Percentiles rank a stretch among this genome's conserved stretches.
phyloP scores from a whole-genome alignment of 2,329 filamentous ascomycete genomes.

The Rhytidhysteron rufulum region DNA sequence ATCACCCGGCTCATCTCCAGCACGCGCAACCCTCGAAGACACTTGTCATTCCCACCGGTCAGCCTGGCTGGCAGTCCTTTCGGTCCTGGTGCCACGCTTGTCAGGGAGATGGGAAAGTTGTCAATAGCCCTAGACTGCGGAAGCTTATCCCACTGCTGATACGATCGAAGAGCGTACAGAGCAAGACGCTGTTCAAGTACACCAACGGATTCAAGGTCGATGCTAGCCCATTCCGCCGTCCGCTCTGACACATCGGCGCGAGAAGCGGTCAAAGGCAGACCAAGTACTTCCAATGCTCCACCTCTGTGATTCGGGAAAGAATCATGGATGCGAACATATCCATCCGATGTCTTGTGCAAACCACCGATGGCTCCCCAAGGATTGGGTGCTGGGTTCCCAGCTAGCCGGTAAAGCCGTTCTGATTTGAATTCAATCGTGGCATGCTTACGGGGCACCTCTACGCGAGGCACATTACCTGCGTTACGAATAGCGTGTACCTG shows the following conservation, averaged over 20 bases:
- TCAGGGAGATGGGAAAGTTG: conserved; percentile 46
- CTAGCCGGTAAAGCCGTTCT: conserved; percentile 47
- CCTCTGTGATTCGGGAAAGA: conserved; percentile 49
- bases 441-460: conserved; percentile 45
- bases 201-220: conserved; percentile 49
- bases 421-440: conserved; percentile 53
- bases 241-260: conserved; percentile 38
- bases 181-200: conserved; percentile 40
- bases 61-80: conserved; percentile 8
- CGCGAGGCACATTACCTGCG: conserved; percentile 23
- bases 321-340: conserved; percentile 55
- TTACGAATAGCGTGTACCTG: conserved; percentile 40
- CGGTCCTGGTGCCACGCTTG: conserved; percentile 24
- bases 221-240: conserved; percentile 39
- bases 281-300: conserved; percentile 44
- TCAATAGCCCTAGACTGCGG: conserved; percentile 45
- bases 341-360: conserved; percentile 49
- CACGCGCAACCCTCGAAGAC: conserved; percentile 40
- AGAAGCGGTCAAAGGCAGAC: conserved; percentile 28
- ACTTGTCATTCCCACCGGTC: conserved; percentile 17
- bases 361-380: conserved; percentile 48
- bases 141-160: conserved; percentile 49
- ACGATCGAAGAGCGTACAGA: conserved; percentile 49
- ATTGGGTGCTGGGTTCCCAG: conserved; percentile 31
- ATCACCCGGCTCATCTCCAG: conserved; percentile 42